A percentile compares a stretch with the other conserved stretches of the same genome.
Conservation (phyloP, 140 eudicot species). For the Flaveria floridana region DNA sequence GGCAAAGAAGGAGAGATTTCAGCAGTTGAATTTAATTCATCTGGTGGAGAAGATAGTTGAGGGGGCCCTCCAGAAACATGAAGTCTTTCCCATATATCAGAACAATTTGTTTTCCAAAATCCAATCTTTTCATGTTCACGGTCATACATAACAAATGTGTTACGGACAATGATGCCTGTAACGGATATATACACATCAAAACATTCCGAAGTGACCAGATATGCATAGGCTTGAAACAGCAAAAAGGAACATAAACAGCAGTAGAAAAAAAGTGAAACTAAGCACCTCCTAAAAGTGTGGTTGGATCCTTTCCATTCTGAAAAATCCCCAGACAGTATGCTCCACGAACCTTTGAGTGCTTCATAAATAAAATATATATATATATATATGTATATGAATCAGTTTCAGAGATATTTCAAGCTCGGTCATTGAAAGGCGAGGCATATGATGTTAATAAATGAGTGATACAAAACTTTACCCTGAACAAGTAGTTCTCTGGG, state of each 20-base stretch:
- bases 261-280: not conserved
- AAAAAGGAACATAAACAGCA: not conserved
- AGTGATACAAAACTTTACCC: slow-evolving; percentile 46
- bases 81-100: slow-evolving; percentile 82
- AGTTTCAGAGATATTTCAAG: not conserved
- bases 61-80: slow-evolving; percentile 39
- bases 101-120: slow-evolving; percentile 97
- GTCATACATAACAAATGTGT: slow-evolving; percentile 90
- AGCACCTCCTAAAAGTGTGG: slow-evolving; percentile 95
- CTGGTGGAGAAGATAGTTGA: slow-evolving; percentile 36
- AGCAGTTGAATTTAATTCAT: slow-evolving; percentile 39
- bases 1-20: slow-evolving; percentile 52
- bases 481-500: slow-evolving; percentile 92
- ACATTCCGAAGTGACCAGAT: slow-evolving; percentile 6
- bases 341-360: slow-evolving; percentile 90
- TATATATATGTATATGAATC: not conserved
- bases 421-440: too few species aligned
- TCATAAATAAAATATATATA: slow-evolving; percentile 16
- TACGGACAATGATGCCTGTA: slow-evolving; percentile 84
- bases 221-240: not conserved
- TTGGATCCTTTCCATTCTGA: slow-evolving; percentile 91
- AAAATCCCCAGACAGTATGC: slow-evolving; percentile 94
- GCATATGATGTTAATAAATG: not conserved
- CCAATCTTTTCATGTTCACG: slow-evolving; percentile 88
- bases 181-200: not conserved